Conservation (phyloP, 1,284 basidiomycete genomes). For the Boletus albobrunnescens region DNA sequence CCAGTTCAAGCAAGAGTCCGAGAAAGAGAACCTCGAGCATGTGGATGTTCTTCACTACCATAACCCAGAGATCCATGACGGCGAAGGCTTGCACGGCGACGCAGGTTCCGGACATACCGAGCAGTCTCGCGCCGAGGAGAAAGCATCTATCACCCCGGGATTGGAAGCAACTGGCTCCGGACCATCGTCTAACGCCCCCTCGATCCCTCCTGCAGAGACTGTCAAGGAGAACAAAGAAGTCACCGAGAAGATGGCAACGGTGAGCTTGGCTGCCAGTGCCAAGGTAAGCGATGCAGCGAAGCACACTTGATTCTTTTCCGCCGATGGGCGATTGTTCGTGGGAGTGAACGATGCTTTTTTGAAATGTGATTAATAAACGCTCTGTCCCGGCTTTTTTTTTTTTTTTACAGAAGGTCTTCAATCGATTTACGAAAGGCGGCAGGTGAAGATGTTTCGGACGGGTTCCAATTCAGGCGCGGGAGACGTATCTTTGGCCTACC, state of each 20-base stretch:
- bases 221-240: slow-evolving; percentile 25
- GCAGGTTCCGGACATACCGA: slow-evolving; percentile 14
- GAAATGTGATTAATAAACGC: slow-evolving; percentile 29
- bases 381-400: slow-evolving; percentile 8
- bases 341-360: neutral
- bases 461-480: neutral
- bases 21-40: slow-evolving; percentile 45
- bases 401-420: slow-evolving; percentile 29
- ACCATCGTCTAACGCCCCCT: slow-evolving; percentile 5
- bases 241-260: slow-evolving; percentile 26
- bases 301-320: slow-evolving; percentile 13
- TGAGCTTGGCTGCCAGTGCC: slow-evolving; percentile 31
- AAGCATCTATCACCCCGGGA: slow-evolving; percentile 25
- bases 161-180: slow-evolving; percentile 1
- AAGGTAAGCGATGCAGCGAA: slow-evolving; percentile 26
- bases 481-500: neutral
- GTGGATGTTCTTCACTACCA: slow-evolving; percentile 52
- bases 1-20: slow-evolving; percentile 79
- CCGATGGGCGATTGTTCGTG: slow-evolving; percentile 1
- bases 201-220: slow-evolving; percentile 4
- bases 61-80: slow-evolving; percentile 38
- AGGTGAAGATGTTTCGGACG: slow-evolving; percentile 15
- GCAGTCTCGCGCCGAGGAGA: slow-evolving; percentile 21
- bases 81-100: neutral
- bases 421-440: slow-evolving; percentile 20